A percentile compares a stretch with the other conserved stretches of the same genome.
Evolutionary conservation across 2,329 filamentous ascomycete species (phyloP).

Genomic region (Alternaria arbusti): DNA sequence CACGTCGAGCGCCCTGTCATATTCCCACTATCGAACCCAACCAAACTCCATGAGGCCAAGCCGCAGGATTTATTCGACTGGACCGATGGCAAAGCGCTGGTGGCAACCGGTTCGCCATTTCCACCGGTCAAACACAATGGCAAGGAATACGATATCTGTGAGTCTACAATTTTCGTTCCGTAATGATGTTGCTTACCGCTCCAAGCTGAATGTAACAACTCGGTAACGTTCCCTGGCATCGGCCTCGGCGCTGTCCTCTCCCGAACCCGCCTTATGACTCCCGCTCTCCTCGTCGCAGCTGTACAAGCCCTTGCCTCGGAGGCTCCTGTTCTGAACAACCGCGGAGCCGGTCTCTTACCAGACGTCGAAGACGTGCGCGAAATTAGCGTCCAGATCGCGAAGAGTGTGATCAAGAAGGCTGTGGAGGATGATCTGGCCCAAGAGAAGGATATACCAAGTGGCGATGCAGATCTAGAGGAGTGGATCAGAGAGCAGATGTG

Average conservation of each 20-base stretch:
- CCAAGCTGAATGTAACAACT: slow-evolving; percentile 86
- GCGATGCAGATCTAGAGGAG: slow-evolving; percentile 64
- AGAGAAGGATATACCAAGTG: slow-evolving; percentile 67
- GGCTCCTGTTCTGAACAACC: slow-evolving; percentile 72
- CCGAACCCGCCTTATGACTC: slow-evolving; percentile 70
- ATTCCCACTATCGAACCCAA: slow-evolving; percentile 86
- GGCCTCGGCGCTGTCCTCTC: slow-evolving; percentile 79
- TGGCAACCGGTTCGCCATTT: slow-evolving; percentile 86
- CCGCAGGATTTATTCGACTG: slow-evolving; percentile 78
- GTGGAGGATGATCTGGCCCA: slow-evolving; percentile 72
- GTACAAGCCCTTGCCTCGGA: slow-evolving; percentile 73
- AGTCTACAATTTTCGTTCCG: slow-evolving; percentile 19
- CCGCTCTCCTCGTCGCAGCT: slow-evolving; percentile 82
- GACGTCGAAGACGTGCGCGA: slow-evolving; percentile 76
- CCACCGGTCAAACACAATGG: slow-evolving; percentile 69
- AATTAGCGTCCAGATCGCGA: slow-evolving; percentile 79
- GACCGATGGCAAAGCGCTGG: slow-evolving; percentile 78
- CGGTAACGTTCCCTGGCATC: slow-evolving; percentile 83
- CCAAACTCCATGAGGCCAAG: slow-evolving; percentile 79
- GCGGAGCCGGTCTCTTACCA: slow-evolving; percentile 70
- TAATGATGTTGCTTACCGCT: slow-evolving; percentile 8
- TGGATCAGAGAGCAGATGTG: slow-evolving; percentile 85
- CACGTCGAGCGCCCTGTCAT: slow-evolving; percentile 82
- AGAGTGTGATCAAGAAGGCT: slow-evolving; percentile 74
- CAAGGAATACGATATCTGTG: slow-evolving; percentile 61